Conservation (phyloP, 2,329 filamentous ascomycete species). For the Diatrype stigma region DNA sequence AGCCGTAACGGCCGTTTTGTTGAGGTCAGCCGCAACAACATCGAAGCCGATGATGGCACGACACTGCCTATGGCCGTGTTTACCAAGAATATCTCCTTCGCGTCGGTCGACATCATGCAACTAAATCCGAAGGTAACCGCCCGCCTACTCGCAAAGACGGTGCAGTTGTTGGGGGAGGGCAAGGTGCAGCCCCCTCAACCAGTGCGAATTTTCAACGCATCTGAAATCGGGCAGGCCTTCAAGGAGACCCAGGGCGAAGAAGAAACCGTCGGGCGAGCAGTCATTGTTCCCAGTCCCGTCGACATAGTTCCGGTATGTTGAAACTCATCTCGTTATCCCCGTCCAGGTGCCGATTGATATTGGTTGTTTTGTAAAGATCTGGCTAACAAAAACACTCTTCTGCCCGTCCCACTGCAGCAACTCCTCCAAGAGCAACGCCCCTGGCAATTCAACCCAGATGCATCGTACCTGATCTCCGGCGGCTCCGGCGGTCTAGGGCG, state of each 20-base stretch:
- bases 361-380: not conserved
- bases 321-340: no score
- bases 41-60: conserved; percentile 28
- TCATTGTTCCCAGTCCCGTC: no score
- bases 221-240: no score
- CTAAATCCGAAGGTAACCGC: no score
- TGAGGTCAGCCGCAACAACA: conserved; percentile 24
- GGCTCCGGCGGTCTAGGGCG: conserved; percentile 12
- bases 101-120: conserved; percentile 9
- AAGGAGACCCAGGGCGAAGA: no score
- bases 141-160: no score
- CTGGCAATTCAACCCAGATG: conserved; percentile 9
- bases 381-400: not conserved
- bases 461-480: conserved; percentile 10
- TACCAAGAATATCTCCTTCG: conserved; percentile 21
- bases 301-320: no score
- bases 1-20: conserved; percentile 32
- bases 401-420: not conserved
- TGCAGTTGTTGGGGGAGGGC: no score
- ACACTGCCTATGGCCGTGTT: conserved; percentile 38
- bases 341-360: no score
- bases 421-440: conserved; percentile 3
- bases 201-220: no score
- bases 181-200: no score
- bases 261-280: no score